Evolutionary conservation across 2,329 filamentous ascomycete genomes (phyloP).

Genomic region (Cladosporium sp.): DNA sequence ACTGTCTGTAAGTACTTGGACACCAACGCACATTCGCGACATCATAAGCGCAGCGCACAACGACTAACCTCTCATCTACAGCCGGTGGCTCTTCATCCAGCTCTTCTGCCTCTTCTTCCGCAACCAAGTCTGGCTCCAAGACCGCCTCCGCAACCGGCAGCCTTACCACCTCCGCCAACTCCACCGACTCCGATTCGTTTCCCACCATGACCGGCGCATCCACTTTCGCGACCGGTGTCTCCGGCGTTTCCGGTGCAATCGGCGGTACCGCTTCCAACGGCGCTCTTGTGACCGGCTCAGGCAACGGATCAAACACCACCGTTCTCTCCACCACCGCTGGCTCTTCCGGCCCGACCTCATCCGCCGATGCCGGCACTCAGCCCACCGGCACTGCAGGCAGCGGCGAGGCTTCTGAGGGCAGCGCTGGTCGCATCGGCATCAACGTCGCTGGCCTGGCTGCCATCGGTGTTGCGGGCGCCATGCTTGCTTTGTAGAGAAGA

Average conservation of each 20-base stretch:
- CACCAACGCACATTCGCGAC: not conserved
- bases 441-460: slow-evolving; percentile 22
- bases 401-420: slow-evolving; percentile 6
- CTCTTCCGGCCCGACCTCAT: slow-evolving; percentile 8
- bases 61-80: slow-evolving; percentile 7
- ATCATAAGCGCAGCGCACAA: not conserved
- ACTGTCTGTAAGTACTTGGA: slow-evolving; percentile 24
- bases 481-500: slow-evolving; percentile 20
- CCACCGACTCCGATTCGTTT: not conserved
- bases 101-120: slow-evolving; percentile 15
- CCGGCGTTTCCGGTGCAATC: slow-evolving; percentile 8
- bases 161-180: slow-evolving; percentile 3
- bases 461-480: slow-evolving; percentile 24
- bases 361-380: slow-evolving; percentile 3
- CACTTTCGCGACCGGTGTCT: slow-evolving; percentile 9
- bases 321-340: slow-evolving; percentile 7
- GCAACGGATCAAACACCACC: slow-evolving; percentile 8
- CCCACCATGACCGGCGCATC: slow-evolving; percentile 6
- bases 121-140: slow-evolving; percentile 15
- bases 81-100: slow-evolving; percentile 13
- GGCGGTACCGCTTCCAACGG: not conserved
- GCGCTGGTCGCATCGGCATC: slow-evolving; percentile 22
- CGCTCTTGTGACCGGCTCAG: not conserved
- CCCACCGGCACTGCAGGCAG: slow-evolving; percentile 7
- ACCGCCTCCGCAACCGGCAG: slow-evolving; percentile 14